Evolutionary conservation across 1,284 basidiomycete species (phyloP), one percentile per base, ranked within the genome.

Genomic region (Ceratobasidium sp.): DNA sequence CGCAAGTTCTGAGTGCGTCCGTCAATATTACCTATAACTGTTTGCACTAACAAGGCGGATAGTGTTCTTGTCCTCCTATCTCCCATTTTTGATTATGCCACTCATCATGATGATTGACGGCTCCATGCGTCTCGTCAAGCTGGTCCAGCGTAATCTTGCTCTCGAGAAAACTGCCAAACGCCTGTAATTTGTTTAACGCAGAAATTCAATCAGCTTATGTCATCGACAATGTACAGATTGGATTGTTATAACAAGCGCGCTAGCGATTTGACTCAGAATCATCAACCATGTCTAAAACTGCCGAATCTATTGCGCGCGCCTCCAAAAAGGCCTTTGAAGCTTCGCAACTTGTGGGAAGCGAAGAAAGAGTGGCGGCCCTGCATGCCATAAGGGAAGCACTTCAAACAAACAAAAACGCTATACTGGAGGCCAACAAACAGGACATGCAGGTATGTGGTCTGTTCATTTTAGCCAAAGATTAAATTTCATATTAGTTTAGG

Each of bases 281-380:
- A 45, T 50, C 28, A 26, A 59, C 45, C 28, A 67, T 60, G 53
- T 32, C 53, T 36, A 75, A 69, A 64, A 74, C 75, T 18, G 82
- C 82, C 28, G 81, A 83, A 72, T 76, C 80, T 16, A 90, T 96
- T 74, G 95, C 95, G 50, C 85, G 85, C 77, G 85, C 86, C 2
- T 93, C 94, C 23, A 94, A 94, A 79, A 79, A 82, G 18, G 92
- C 96, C 0, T 97, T 96, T 77, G 90, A 96, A 77, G 86, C 86
- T 14, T 94, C 94, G 10, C 95, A 97, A 79, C 85, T 96, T 23
- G 84, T 96, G 65, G 82, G 87, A 46, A 80, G 89, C 0, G 78
- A 83, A 0, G 89, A 93, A 76, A 87, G 94, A 36, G 84, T 91
- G 75, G 82, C 83, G 14, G 94, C 94, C 0, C 84, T 98, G 1